Evolutionary conservation across 2,329 filamentous ascomycete genomes (phyloP), one percentile per base, ranked within the genome.

Genomic region (Exophiala lecanii-corni): DNA sequence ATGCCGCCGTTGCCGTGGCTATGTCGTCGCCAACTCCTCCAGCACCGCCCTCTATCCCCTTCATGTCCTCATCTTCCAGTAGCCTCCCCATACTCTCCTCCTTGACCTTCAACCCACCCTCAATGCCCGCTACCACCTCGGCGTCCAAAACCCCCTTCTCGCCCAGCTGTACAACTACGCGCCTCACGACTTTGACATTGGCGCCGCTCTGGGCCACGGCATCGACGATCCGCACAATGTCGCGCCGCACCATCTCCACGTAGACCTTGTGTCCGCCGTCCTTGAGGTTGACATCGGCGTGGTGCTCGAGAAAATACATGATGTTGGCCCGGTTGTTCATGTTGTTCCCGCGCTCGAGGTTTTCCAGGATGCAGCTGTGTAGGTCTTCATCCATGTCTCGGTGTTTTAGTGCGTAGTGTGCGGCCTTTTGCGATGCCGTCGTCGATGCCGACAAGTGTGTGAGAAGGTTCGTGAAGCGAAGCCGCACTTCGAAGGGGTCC

Each of bases 301-400:
- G 86, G 56, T 91, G 85, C 60, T 97, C 91, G 60, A 98, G 84
- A 66, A 98, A 98, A 68, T 94, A 98, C 85, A 98, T 94, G 64
- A 98, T 97, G 63, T 98, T 98, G 46, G 92, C 94, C 48, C 91
- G 78, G 39, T 84, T 94, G 67, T 98, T 98, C 85, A 98, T 94
- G 55, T 86, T 91, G 55, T 87, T 94, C 13, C 50, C 46, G 13
- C 78, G 72, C 65, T 97, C 91, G 20, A 98, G 75, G 65, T 97
- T 91, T 68, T 98, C 92, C 32, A 98, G 69, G 58, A 98, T 97
- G 67, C 94, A 98, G 15, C 86, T 94, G 65, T 98, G 92, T 56
- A 98, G 71, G 66, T 98, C 92, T 70, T 98, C 94, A 62, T 94
- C 88, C 81, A 94, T 87, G 59, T 97, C 89, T 54, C 82, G 81